Evolutionary conservation across 805 yeast species (phyloP).

Genomic region (Metschnikowia colocasiae): DNA sequence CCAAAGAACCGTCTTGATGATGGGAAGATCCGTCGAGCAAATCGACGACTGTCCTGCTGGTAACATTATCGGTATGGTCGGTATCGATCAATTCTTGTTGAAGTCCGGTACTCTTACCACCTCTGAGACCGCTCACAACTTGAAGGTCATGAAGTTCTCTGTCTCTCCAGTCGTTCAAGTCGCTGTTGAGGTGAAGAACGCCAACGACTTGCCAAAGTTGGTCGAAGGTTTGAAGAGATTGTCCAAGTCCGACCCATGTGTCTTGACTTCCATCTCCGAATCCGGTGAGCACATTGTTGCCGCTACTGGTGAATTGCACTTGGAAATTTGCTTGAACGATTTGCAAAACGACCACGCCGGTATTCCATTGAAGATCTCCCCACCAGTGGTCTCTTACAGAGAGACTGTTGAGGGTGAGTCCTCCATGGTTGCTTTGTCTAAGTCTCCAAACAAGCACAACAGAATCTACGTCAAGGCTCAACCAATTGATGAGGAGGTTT

Average conservation of each 20-base stretch:
- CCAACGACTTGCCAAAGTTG: conserved; percentile 97
- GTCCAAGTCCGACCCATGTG: conserved; percentile 99
- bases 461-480: conserved; percentile 97
- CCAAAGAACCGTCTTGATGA: conserved; percentile 99
- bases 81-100: conserved; percentile 99
- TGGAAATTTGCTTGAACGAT: conserved; percentile 95
- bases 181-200: conserved; percentile 99
- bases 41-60: conserved; percentile 99
- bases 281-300: conserved; percentile 99
- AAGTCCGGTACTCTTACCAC: conserved; percentile 99
- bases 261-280: conserved; percentile 77
- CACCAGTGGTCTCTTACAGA: conserved; percentile 98
- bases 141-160: conserved; percentile 99
- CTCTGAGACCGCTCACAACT: conserved; percentile 96
- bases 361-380: conserved; percentile 95
- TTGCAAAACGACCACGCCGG: conserved; percentile 99
- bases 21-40: conserved; percentile 98
- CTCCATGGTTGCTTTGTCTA: conserved; percentile 92
- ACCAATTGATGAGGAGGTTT: conserved; percentile 91
- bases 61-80: conserved; percentile 99
- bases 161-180: conserved; percentile 99
- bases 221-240: conserved; percentile 99
- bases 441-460: conserved; percentile 99
- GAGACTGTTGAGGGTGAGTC: conserved; percentile 96
- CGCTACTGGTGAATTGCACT: conserved; percentile 99